These are phyloP conservation scores for Camptophora hylomeconis DNA, from an alignment of 2,329 filamentous ascomycete genomes.

Conservation along the genomic window DNA sequence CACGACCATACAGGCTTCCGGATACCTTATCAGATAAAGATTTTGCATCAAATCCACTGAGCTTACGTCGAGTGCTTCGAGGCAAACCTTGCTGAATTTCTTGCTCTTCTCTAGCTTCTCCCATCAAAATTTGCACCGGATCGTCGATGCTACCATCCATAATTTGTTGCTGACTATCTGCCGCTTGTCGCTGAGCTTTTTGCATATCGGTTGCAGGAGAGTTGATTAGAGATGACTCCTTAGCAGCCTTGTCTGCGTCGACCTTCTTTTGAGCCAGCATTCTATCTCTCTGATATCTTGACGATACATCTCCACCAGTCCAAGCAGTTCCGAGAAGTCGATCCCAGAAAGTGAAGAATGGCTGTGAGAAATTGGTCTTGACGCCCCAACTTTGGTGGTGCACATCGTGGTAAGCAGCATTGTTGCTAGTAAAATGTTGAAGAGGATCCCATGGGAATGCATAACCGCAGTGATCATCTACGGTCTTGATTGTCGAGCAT, in stretches of 20 bases:
- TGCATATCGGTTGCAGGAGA: constrained; percentile 17
- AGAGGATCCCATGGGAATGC: constrained; percentile 90
- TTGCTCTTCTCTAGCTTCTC: constrained; percentile 29
- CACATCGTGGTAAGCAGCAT: constrained; percentile 92
- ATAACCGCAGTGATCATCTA: constrained; percentile 96
- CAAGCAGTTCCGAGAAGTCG: constrained; percentile 68
- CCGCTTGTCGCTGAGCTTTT: constrained; percentile 25
- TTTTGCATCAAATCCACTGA: constrained; percentile 18
- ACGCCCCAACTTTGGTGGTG: constrained; percentile 99
- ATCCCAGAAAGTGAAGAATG: constrained; percentile 89
- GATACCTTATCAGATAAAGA: constrained; percentile 19
- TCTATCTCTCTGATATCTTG: constrained; percentile 45
- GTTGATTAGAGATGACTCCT: constrained; percentile 16
- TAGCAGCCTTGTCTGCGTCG: constrained; percentile 33
- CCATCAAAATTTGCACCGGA: constrained; percentile 24
- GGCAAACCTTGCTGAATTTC: constrained; percentile 15
- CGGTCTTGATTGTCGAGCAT: constrained; percentile 83
- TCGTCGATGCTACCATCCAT: constrained; percentile 25
- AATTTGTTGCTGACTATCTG: constrained; percentile 27
- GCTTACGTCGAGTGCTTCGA: constrained; percentile 17
- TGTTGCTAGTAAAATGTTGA: constrained; percentile 85
- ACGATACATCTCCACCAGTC: constrained; percentile 52
- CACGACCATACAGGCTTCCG: constrained; percentile 17
- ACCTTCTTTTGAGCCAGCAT: constrained; percentile 44
- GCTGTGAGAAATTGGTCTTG: constrained; percentile 48